phyloP scores from a whole-genome alignment of 106 monocot species.

The Xerophyta viscosa region DNA sequence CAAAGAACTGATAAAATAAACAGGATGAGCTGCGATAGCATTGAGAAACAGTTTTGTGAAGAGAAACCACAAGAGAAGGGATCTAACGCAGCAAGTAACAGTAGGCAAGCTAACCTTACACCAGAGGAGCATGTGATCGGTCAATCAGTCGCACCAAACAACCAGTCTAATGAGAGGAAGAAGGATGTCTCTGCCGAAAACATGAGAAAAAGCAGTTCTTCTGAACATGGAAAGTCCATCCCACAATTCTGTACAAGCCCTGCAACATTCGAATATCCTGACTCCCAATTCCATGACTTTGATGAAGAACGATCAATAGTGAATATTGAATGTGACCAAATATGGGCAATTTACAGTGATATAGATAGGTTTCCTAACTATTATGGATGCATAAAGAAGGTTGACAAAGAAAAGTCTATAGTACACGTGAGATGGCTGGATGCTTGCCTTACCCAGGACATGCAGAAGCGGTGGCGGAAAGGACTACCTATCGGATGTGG shows the following conservation, averaged over 20 bases:
- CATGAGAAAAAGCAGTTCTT: neutral
- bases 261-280: slow-evolving; percentile 18
- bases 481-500: slow-evolving; percentile 3
- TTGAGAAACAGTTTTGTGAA: neutral
- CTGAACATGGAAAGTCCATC: neutral
- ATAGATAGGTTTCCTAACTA: slow-evolving; percentile 47
- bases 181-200: neutral
- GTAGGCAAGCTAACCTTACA: neutral
- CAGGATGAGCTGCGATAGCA: neutral
- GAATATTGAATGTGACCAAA: slow-evolving; percentile 28
- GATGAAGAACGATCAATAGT: slow-evolving; percentile 14
- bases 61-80: too few relatives aligned
- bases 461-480: slow-evolving; percentile 23
- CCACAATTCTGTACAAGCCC: neutral
- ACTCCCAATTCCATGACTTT: slow-evolving; percentile 39
- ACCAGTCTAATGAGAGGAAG: neutral
- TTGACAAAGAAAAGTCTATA: slow-evolving; percentile 11
- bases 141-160: neutral
- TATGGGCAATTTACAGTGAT: slow-evolving; percentile 60
- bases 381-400: slow-evolving; percentile 29
- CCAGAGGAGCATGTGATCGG: neutral
- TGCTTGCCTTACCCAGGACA: slow-evolving; percentile 11
- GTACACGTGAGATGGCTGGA: slow-evolving; percentile 37
- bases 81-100: neutral
- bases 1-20: neutral